Evolutionary conservation across 192 early-diverging fungal species (phyloP).

Genomic region (Rhizoclosmatium sp.): DNA sequence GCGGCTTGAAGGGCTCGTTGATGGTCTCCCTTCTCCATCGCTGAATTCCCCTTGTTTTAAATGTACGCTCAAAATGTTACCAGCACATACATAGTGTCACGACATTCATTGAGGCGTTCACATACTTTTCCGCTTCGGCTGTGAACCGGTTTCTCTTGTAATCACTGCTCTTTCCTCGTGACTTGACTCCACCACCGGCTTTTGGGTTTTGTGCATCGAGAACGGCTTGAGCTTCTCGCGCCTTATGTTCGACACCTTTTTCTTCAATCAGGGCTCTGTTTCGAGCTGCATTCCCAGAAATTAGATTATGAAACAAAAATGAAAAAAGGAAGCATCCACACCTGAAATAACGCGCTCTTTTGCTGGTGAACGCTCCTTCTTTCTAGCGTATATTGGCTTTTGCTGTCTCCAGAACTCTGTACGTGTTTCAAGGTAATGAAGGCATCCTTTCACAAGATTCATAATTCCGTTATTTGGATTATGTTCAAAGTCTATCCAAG

Average conservation of each 20-base stretch:
- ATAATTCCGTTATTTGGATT: constrained; percentile 55
- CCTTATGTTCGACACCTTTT: constrained; percentile 22
- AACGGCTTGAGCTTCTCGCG: neutral
- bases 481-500: constrained; percentile 51
- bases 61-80: neutral
- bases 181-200: constrained; percentile 1
- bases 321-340: neutral
- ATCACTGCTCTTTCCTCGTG: neutral
- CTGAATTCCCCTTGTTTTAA: neutral
- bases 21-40: constrained; percentile 29
- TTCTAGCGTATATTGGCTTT: constrained; percentile 60
- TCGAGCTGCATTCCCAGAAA: constrained; percentile 9
- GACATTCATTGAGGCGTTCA: constrained; percentile 43
- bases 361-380: constrained; percentile 43
- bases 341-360: constrained; percentile 36
- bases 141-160: constrained; percentile 24
- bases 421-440: constrained; percentile 55
- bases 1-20: constrained; percentile 27
- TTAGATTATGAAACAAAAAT: no score
- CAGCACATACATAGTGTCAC: constrained; percentile 34
- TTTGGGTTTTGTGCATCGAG: constrained; percentile 3
- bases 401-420: constrained; percentile 66
- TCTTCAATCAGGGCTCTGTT: constrained; percentile 30
- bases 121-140: constrained; percentile 33
- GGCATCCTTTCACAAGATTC: constrained; percentile 46